These are phyloP conservation scores for Trichoderma orchidacearum DNA, from an alignment of 495 filamentous ascomycete species.

Conservation along the genomic window DNA sequence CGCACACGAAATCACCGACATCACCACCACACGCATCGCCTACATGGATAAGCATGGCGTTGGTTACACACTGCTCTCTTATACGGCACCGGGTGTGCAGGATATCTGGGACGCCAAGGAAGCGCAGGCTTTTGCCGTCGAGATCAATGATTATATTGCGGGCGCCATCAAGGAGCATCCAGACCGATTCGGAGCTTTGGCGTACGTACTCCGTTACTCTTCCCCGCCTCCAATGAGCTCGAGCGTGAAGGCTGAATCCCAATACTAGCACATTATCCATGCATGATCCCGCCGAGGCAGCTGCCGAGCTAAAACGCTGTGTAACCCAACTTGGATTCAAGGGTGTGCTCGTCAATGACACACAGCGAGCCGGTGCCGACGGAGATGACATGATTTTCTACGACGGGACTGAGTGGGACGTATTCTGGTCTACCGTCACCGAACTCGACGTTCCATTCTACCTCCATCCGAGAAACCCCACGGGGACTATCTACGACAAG, in stretches of 20 bases:
- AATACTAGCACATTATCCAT: conserved; percentile 13
- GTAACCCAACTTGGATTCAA: conserved; percentile 42
- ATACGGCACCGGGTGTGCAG: conserved; percentile 43
- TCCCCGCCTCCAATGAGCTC: not conserved
- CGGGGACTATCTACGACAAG: conserved; percentile 4
- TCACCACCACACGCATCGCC: conserved; percentile 34
- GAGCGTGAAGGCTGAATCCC: not conserved
- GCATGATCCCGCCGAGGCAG: conserved; percentile 35
- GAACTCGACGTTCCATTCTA: conserved; percentile 53
- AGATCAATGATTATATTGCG: conserved; percentile 47
- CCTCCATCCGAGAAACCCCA: conserved; percentile 39
- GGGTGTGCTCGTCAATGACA: conserved; percentile 48
- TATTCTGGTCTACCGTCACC: conserved; percentile 41
- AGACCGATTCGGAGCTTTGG: conserved; percentile 43
- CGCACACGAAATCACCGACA: conserved; percentile 13
- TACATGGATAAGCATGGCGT: conserved; percentile 45
- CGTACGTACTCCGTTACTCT: conserved; percentile 4
- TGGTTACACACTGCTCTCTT: conserved; percentile 44
- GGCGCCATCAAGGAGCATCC: conserved; percentile 35
- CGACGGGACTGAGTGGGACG: conserved; percentile 38
- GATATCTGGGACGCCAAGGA: conserved; percentile 29
- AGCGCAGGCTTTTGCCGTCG: conserved; percentile 20
- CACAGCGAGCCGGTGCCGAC: conserved; percentile 14
- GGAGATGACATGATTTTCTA: conserved; percentile 40
- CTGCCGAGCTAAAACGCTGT: conserved; percentile 38